Evolutionary conservation across 108 stramenopile genomes (phyloP), one percentile per base, ranked within the genome.

Genomic region (Fistulifera pelliculosa): DNA sequence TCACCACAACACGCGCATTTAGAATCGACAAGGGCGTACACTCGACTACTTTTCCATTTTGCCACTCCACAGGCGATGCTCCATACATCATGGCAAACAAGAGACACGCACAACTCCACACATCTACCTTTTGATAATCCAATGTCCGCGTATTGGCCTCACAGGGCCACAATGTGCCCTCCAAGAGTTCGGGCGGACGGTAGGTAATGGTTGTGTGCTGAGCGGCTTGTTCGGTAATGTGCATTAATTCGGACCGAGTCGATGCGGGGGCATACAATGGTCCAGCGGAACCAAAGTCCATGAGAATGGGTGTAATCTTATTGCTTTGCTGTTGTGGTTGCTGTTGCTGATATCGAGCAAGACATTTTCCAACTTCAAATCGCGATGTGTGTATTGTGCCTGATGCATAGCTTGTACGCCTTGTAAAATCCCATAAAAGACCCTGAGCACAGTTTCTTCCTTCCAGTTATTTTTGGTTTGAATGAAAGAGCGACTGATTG

Each of bases 171-270:
- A 77, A 24, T n/a, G 75, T 80, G n/a, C 84, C 86, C 19, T 87
- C 81, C 42, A 85, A 86, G 7, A 92, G 58, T 65, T 92, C 86
- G 10, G 90, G 90, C 15, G 90, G 81, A 22, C 90, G 76, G 67
- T 92, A 92, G 1, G 83, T 52, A n/a, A 83, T 65, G 21, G 90
- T 92, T 0, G 82, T 81, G 41, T 84, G 70, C 39, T 58, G 62
- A 25, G 80, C 23, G 1, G 90, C 90, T 18, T 47, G 12, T 27
- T 92, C 90, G 5, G 43, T 60, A 24, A 84, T 41, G 6, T 66
- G 41, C 35, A 65, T 40, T 8, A 64, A 48, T 11, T 69, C 62
- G 52, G 38, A 22, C 12, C 60, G 64, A 1, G 17, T 58, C 21
- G 7, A 35, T 8, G 51, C 35, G 11, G 35, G 69, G 61, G 22